Conservation (phyloP, 1,139 yeast genomes). For the Yueomyces sp. region DNA sequence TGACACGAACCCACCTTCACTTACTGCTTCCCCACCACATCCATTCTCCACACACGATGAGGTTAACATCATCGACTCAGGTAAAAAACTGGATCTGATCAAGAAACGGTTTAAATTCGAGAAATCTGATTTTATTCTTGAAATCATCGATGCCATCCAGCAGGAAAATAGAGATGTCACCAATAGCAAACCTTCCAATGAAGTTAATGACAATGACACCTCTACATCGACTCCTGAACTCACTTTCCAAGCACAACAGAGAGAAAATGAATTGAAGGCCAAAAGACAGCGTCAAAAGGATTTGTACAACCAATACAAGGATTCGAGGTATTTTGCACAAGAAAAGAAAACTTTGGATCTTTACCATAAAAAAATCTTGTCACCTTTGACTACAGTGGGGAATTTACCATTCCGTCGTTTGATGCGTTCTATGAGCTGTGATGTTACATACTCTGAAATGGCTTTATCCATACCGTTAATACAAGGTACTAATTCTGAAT, state of each 20-base stretch:
- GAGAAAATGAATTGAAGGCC: slow-evolving; percentile 13
- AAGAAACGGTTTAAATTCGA: slow-evolving; percentile 50
- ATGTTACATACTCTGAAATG: slow-evolving; percentile 91
- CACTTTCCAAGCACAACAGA: slow-evolving; percentile 10
- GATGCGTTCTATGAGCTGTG: slow-evolving; percentile 87
- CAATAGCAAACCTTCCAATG: neutral
- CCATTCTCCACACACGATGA: slow-evolving; percentile 33
- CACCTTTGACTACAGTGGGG: slow-evolving; percentile 96
- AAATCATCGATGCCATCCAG: slow-evolving; percentile 42
- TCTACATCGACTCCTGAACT: slow-evolving; percentile 5
- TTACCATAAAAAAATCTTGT: slow-evolving; percentile 67
- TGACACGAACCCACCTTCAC: neutral
- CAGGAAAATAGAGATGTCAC: slow-evolving; percentile 14
- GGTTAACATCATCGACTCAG: slow-evolving; percentile 47
- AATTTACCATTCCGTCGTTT: slow-evolving; percentile 88
- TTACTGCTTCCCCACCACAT: neutral
- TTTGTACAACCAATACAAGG: slow-evolving; percentile 44
- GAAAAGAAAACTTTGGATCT: slow-evolving; percentile 72
- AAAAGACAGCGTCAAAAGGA: slow-evolving; percentile 24
- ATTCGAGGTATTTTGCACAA: slow-evolving; percentile 63
- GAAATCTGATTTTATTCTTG: slow-evolving; percentile 41
- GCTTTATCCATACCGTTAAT: slow-evolving; percentile 71
- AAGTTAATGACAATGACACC: slow-evolving; percentile 5
- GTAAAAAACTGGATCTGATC: slow-evolving; percentile 43
- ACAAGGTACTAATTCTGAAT: slow-evolving; percentile 85